phyloP scores from a whole-genome alignment of 768 basidiomycete species.

The Lanmaoa rubissima region DNA sequence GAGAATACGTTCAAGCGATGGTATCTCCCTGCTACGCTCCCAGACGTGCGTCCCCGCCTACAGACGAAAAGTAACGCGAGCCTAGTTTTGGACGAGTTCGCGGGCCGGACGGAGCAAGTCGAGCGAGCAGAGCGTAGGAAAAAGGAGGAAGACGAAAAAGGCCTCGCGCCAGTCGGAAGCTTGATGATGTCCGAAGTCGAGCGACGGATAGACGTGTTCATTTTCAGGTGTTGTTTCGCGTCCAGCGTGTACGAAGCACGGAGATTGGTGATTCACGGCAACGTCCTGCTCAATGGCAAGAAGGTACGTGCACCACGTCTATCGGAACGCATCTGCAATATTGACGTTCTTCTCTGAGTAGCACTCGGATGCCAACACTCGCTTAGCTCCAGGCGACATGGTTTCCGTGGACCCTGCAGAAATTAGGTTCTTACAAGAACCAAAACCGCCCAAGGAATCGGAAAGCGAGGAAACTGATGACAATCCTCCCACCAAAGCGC shows the following conservation, averaged over 20 bases:
- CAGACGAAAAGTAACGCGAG: slow-evolving; percentile 37
- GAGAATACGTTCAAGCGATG: slow-evolving; percentile 93
- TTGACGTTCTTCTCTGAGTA: slow-evolving; percentile 30
- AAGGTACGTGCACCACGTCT: slow-evolving; percentile 54
- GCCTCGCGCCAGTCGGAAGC: slow-evolving; percentile 86
- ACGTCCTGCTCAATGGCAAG: slow-evolving; percentile 86
- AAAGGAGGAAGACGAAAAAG: slow-evolving; percentile 54
- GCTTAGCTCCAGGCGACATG: slow-evolving; percentile 93
- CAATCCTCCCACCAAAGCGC: background rate
- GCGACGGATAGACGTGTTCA: slow-evolving; percentile 85
- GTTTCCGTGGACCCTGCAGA: slow-evolving; percentile 81
- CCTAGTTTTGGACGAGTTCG: slow-evolving; percentile 54
- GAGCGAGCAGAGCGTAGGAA: slow-evolving; percentile 45
- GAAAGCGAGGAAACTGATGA: slow-evolving; percentile 4
- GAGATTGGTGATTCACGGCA: slow-evolving; percentile 79
- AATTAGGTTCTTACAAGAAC: slow-evolving; percentile 66
- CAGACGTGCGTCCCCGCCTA: slow-evolving; percentile 71
- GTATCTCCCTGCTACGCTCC: slow-evolving; percentile 86
- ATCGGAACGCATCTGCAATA: background rate
- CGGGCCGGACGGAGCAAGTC: slow-evolving; percentile 46
- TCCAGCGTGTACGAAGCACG: slow-evolving; percentile 89
- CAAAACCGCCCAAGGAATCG: slow-evolving; percentile 18
- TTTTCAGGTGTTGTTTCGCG: slow-evolving; percentile 88
- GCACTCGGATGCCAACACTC: slow-evolving; percentile 83
- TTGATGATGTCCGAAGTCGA: slow-evolving; percentile 97